phyloP scores from a whole-genome alignment of 164 flowering plant genomes.

The Magnolia officinalis region DNA sequence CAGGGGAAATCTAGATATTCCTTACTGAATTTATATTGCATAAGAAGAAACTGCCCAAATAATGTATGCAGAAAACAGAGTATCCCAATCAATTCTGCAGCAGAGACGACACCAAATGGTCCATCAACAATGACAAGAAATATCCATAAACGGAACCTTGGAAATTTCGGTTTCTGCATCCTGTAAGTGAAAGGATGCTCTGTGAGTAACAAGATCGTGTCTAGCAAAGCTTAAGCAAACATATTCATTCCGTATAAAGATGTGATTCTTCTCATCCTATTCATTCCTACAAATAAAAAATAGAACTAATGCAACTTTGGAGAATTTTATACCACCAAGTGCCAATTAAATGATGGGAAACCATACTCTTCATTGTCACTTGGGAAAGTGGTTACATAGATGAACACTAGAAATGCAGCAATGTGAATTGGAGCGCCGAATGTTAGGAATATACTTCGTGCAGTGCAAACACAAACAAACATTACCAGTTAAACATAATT shows the following conservation, averaged over 20 bases:
- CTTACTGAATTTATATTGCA: slow-evolving; percentile 22
- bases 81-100: slow-evolving; percentile 43
- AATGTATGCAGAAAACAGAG: slow-evolving; percentile 43
- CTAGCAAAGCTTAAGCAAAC: background rate
- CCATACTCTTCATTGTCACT: slow-evolving; percentile 39
- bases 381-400: slow-evolving; percentile 38
- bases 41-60: slow-evolving; percentile 55
- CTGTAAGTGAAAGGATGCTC: slow-evolving; percentile 18
- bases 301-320: background rate
- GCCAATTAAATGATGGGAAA: background rate
- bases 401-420: slow-evolving; percentile 48
- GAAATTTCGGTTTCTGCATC: slow-evolving; percentile 35
- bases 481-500: background rate
- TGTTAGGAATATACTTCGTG: slow-evolving; percentile 61
- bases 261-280: background rate
- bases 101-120: no score
- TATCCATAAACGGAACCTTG: slow-evolving; percentile 77
- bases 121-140: slow-evolving; percentile 72
- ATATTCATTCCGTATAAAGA: no score
- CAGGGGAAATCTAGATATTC: slow-evolving; percentile 16
- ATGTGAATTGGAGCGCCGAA: slow-evolving; percentile 68
- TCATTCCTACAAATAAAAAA: background rate
- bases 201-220: background rate
- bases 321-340: background rate
- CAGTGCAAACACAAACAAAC: slow-evolving; percentile 8